These are phyloP conservation scores for Pisolithus thermaeus DNA, from an alignment of 1,284 basidiomycete genomes.

Conservation along the genomic window DNA sequence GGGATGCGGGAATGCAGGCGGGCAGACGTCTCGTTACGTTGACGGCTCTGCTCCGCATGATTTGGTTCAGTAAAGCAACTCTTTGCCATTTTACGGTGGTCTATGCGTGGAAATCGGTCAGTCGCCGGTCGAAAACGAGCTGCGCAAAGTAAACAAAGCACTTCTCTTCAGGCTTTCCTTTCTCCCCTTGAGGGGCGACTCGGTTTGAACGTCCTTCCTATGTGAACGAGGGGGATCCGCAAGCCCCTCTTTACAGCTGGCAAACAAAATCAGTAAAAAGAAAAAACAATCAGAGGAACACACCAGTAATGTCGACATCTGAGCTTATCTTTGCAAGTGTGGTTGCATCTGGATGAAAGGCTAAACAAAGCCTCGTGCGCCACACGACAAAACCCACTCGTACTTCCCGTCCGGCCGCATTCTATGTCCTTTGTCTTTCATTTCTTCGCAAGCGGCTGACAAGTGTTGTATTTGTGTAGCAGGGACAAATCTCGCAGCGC, in stretches of 20 bases:
- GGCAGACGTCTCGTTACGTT: conserved; percentile 35
- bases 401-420: conserved; percentile 46
- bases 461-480: neutral
- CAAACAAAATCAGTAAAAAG: conserved; percentile 6
- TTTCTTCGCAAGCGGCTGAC: neutral
- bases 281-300: conserved; percentile 11
- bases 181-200: conserved; percentile 8
- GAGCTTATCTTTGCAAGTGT: conserved; percentile 71
- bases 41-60: conserved; percentile 42
- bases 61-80: conserved; percentile 26
- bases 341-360: conserved; percentile 57
- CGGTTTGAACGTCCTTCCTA: conserved; percentile 25
- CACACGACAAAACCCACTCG: conserved; percentile 34
- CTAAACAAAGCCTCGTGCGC: neutral
- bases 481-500: neutral
- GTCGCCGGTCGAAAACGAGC: neutral
- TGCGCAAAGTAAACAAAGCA: neutral
- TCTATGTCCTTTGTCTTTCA: conserved; percentile 9
- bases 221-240: conserved; percentile 42
- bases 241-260: conserved; percentile 68
- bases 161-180: conserved; percentile 6
- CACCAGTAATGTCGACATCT: conserved; percentile 73
- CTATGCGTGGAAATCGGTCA: neutral
- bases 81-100: conserved; percentile 14
- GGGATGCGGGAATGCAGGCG: conserved; percentile 45